phyloP scores from a whole-genome alignment of 2,329 filamentous ascomycete species.

The Akanthomyces uredinophilus region DNA sequence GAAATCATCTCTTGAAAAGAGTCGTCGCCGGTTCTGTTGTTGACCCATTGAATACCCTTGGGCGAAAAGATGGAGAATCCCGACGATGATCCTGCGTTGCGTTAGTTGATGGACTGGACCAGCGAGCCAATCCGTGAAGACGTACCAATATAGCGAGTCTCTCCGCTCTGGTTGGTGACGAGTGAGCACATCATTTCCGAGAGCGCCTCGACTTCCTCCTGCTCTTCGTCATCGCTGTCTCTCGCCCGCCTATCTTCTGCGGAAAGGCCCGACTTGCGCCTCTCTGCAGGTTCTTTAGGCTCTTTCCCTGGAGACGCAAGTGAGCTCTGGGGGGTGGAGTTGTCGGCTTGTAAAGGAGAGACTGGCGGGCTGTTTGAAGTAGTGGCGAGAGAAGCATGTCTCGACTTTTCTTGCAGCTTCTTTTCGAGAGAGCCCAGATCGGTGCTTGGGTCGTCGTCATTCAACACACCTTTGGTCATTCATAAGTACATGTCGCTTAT shows the following conservation, averaged over 20 bases:
- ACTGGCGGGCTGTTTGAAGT: conserved; percentile 40
- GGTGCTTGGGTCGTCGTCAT: conserved; percentile 79
- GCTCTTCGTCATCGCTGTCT: conserved; percentile 30
- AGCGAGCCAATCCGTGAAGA: background rate
- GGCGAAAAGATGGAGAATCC: conserved; percentile 99
- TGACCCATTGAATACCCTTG: conserved; percentile 97
- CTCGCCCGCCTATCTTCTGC: conserved; percentile 16
- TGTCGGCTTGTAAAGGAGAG: conserved; percentile 46
- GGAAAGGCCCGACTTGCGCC: conserved; percentile 24
- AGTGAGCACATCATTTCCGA: conserved; percentile 99
- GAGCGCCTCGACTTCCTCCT: conserved; percentile 66
- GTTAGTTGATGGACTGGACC: conserved; percentile 12
- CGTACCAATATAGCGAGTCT: conserved; percentile 91
- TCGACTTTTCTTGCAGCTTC: conserved; percentile 57
- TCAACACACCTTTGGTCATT: conserved; percentile 57
- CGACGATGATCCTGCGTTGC: conserved; percentile 77
- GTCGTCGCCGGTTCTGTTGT: conserved; percentile 91
- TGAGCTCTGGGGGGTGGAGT: conserved; percentile 45
- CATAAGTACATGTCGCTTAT: background rate
- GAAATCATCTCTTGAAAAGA: conserved; percentile 95
- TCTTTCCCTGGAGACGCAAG: conserved; percentile 47
- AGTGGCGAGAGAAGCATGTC: conserved; percentile 42
- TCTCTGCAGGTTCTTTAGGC: conserved; percentile 31
- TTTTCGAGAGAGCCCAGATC: conserved; percentile 87
- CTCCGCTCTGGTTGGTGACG: conserved; percentile 89